Conservation (phyloP, 2,329 filamentous ascomycete genomes). For the Aspergillus sp. region DNA sequence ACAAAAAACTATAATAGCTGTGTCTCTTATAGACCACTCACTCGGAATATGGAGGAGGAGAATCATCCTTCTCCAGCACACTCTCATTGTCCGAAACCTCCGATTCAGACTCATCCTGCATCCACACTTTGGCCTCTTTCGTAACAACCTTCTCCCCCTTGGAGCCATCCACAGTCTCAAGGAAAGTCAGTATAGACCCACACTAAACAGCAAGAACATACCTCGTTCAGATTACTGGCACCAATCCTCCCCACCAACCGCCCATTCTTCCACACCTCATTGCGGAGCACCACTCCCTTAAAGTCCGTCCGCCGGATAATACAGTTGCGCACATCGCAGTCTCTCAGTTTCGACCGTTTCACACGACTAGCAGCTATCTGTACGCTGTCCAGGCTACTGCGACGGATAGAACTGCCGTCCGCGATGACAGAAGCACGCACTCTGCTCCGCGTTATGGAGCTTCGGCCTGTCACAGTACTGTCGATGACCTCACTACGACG, state of each 20-base stretch:
- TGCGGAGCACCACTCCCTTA: conserved; percentile 20
- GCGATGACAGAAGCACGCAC: conserved; percentile 12
- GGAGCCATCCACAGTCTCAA: neutral
- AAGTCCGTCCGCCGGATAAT: conserved; percentile 18
- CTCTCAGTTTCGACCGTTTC: conserved; percentile 8
- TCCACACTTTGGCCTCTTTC: neutral
- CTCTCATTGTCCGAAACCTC: conserved; percentile 3
- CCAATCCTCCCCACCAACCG: conserved; percentile 19
- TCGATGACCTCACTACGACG: conserved; percentile 16
- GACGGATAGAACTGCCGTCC: conserved; percentile 10
- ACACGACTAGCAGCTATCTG: conserved; percentile 10
- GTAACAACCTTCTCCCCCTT: conserved; percentile 1
- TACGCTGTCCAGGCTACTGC: conserved; percentile 12
- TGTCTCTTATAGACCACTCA: no score
- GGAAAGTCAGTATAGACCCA: neutral
- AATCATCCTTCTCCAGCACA: neutral
- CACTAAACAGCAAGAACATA: conserved; percentile 5
- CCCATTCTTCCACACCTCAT: conserved; percentile 26
- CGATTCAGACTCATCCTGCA: neutral
- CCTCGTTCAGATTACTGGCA: conserved; percentile 4
- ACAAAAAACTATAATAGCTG: no score
- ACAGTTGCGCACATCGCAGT: conserved; percentile 24
- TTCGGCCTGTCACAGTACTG: conserved; percentile 12
- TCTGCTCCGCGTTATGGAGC: conserved; percentile 9
- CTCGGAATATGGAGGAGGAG: conserved; percentile 4